Percentiles rank a stretch among this genome's conserved stretches.
phyloP scores from a whole-genome alignment of 805 yeast genomes.

The Candida loeiensis region DNA sequence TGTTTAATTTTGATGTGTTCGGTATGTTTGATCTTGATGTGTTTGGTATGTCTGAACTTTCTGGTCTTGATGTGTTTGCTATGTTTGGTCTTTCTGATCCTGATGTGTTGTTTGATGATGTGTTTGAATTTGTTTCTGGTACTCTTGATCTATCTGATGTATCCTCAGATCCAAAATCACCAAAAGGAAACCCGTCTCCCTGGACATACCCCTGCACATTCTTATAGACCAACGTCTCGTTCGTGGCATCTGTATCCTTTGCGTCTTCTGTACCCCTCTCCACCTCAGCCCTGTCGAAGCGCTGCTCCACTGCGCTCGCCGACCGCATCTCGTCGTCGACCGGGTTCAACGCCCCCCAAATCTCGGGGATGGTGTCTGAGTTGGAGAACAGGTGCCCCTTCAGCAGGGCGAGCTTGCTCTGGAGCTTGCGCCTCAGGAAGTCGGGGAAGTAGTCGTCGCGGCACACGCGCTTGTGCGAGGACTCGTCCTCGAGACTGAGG shows the following conservation, averaged over 20 bases:
- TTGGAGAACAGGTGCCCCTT: conserved; percentile 7
- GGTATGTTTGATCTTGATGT: neutral
- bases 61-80: neutral
- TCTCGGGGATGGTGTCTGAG: conserved; percentile 3
- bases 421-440: conserved; percentile 3
- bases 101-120: too few relatives aligned
- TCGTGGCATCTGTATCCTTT: neutral
- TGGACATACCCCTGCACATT: too few relatives aligned
- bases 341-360: neutral
- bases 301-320: conserved; percentile 3
- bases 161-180: too few relatives aligned
- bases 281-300: conserved; percentile 1
- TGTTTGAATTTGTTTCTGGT: too few relatives aligned
- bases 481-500: conserved; percentile 14
- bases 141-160: too few relatives aligned
- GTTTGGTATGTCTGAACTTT: neutral
- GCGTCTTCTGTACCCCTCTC: neutral
- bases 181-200: too few relatives aligned
- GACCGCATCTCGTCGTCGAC: conserved; percentile 1
- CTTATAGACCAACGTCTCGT: neutral
- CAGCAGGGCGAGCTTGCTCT: neutral
- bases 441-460: conserved; percentile 12
- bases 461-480: conserved; percentile 8
- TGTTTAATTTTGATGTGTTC: neutral
- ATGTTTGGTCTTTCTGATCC: neutral